Conservation (phyloP, 2,329 filamentous ascomycete species). For the Nemania serpens region DNA sequence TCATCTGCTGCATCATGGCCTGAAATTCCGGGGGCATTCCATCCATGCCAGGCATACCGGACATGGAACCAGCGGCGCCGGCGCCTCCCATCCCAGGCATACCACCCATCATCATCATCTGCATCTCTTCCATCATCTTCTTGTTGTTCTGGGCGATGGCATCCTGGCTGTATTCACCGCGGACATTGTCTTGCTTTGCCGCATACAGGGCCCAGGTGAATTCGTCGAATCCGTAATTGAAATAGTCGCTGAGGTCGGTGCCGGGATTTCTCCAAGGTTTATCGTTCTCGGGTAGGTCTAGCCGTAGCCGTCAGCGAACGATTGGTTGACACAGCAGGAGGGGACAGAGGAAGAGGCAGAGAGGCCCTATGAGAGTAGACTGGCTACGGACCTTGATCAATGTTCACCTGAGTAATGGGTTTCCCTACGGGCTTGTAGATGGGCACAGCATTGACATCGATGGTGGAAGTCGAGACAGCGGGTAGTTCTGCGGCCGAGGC, state of each 20-base stretch:
- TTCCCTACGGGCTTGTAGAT: slow-evolving; percentile 79
- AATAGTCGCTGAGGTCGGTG: slow-evolving; percentile 94
- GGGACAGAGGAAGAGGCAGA: background rate
- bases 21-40: slow-evolving; percentile 70
- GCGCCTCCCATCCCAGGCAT: slow-evolving; percentile 49
- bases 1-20: slow-evolving; percentile 73
- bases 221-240: slow-evolving; percentile 99
- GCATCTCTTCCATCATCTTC: slow-evolving; percentile 77
- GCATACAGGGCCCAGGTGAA: slow-evolving; percentile 98
- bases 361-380: too few relatives aligned
- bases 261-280: slow-evolving; percentile 96
- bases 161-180: slow-evolving; percentile 74
- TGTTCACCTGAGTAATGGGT: slow-evolving; percentile 75
- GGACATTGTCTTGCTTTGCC: slow-evolving; percentile 80
- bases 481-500: slow-evolving; percentile 44
- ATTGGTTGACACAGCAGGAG: background rate
- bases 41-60: slow-evolving; percentile 62
- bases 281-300: slow-evolving; percentile 75
- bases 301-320: background rate
- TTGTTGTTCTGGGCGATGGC: slow-evolving; percentile 68
- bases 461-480: slow-evolving; percentile 76
- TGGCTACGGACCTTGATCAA: slow-evolving; percentile 62
- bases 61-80: slow-evolving; percentile 40
- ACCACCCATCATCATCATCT: slow-evolving; percentile 68
- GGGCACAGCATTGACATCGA: slow-evolving; percentile 84